A percentile compares a stretch with the other conserved stretches of the same genome.
Conservation (phyloP, 371 early-diverging fungal species). For the Haplosporangium sp. region DNA sequence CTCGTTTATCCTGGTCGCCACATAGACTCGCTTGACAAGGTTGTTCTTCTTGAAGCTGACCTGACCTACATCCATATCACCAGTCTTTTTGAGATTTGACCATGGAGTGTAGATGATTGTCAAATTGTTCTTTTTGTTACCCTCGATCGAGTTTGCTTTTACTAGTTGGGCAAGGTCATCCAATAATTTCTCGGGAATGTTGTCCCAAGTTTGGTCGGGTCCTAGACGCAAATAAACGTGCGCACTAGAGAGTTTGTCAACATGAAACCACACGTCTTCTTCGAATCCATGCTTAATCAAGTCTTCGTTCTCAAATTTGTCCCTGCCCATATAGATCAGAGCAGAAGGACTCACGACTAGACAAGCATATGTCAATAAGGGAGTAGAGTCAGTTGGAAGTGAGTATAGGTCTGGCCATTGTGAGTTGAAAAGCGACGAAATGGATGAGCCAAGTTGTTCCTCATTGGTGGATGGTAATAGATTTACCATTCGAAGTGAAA, state of each 20-base stretch:
- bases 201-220: slow-evolving; percentile 82
- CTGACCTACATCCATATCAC: slow-evolving; percentile 95
- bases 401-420: too few species aligned
- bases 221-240: slow-evolving; percentile 94
- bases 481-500: slow-evolving; percentile 65
- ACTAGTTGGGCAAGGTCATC: slow-evolving; percentile 93
- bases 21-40: slow-evolving; percentile 83
- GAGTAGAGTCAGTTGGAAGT: too few species aligned
- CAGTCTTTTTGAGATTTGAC: slow-evolving; percentile 92
- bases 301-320: slow-evolving; percentile 98
- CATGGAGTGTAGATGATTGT: slow-evolving; percentile 96
- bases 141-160: slow-evolving; percentile 96
- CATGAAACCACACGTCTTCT: slow-evolving; percentile 98
- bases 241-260: slow-evolving; percentile 95
- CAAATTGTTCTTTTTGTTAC: slow-evolving; percentile 71
- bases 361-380: neutral
- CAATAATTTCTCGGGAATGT: slow-evolving; percentile 79
- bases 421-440: too few species aligned
- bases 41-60: slow-evolving; percentile 90
- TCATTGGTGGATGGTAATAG: neutral
- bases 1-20: slow-evolving; percentile 83
- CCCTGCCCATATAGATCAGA: slow-evolving; percentile 95
- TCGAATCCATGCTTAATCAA: slow-evolving; percentile 95
- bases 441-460: neutral
- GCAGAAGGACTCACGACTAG: slow-evolving; percentile 82